These are phyloP conservation scores for Vaccinium vitisidaea DNA, from an alignment of 148 eudicot genomes.

Conservation along the genomic window DNA sequence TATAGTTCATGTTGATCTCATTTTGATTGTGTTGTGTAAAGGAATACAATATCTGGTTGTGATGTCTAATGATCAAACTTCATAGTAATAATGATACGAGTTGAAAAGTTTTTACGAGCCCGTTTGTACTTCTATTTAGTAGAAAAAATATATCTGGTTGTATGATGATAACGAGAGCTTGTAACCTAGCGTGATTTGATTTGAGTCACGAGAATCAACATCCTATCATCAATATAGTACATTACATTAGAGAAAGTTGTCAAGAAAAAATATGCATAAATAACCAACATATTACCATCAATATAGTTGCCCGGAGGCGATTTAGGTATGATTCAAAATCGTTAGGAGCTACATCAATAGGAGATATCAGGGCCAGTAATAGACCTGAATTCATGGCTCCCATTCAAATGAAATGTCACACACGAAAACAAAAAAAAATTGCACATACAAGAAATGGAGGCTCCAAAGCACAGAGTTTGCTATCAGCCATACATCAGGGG, in stretches of 20 bases:
- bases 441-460: not conserved
- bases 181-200: not conserved
- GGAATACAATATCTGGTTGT: not conserved
- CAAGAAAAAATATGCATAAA: too few relatives aligned
- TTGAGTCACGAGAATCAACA: not conserved
- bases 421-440: not conserved
- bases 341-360: not conserved
- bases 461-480: not conserved
- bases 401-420: not conserved
- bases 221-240: not conserved
- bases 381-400: not conserved
- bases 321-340: not conserved
- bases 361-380: not conserved
- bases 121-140: not conserved
- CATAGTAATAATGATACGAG: not conserved
- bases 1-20: not conserved
- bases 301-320: not conserved
- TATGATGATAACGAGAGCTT: not conserved
- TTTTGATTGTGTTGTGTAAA: not conserved
- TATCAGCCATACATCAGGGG: not conserved
- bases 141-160: not conserved
- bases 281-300: not conserved
- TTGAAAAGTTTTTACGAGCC: not conserved
- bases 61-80: not conserved
- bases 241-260: too few relatives aligned